These are phyloP conservation scores for Novymonas esmeraldas DNA, from an alignment of 208 protist species.

Conservation along the genomic window DNA sequence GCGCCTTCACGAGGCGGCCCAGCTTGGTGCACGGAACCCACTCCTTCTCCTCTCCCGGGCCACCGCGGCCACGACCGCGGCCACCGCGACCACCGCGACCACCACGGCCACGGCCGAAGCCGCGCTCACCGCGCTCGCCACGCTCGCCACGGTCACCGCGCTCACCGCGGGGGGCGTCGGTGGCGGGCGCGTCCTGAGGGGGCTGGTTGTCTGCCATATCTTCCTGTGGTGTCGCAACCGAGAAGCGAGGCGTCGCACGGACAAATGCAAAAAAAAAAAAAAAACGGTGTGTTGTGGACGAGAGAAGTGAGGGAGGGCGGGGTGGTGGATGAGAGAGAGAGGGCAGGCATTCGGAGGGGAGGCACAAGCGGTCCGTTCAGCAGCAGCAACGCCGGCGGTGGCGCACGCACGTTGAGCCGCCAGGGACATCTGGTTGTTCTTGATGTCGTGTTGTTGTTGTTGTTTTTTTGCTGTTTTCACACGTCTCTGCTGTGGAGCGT, in stretches of 20 bases:
- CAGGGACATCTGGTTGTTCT: no score
- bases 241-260: background rate
- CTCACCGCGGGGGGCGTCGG: slow-evolving; percentile 17
- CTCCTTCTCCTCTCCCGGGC: slow-evolving; percentile 7
- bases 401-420: no score
- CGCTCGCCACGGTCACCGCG: slow-evolving; percentile 6
- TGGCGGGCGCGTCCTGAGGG: slow-evolving; percentile 15
- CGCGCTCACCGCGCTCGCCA: slow-evolving; percentile 16
- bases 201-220: slow-evolving; percentile 33
- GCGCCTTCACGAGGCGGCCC: slow-evolving; percentile 8
- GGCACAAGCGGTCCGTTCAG: no score
- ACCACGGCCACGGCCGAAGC: slow-evolving; percentile 5
- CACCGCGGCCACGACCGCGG: slow-evolving; percentile 22
- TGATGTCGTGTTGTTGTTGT: no score
- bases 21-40: slow-evolving; percentile 9
- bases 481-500: no score
- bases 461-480: no score
- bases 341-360: no score
- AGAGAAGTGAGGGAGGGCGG: slow-evolving; percentile 16
- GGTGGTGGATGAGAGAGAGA: no score
- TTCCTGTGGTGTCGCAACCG: slow-evolving; percentile 3
- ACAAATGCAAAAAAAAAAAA: background rate
- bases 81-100: slow-evolving; percentile 1
- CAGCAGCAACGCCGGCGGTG: no score
- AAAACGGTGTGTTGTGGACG: background rate